Conservation (phyloP, 805 yeast species). For the Myxozyma mucilagina region DNA sequence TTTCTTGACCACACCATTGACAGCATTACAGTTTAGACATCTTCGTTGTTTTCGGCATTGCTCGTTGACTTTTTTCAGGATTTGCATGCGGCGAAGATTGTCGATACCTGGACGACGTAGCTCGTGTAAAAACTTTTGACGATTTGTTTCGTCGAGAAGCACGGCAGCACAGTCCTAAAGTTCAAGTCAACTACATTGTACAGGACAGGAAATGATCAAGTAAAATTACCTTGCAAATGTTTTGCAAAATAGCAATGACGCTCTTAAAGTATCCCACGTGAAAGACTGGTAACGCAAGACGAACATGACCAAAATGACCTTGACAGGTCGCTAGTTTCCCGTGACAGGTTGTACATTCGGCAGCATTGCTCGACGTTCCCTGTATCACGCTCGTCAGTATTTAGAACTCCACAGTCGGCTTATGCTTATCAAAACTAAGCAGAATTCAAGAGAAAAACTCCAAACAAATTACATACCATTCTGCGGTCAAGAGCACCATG, state of each 20-base stretch:
- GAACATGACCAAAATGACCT: constrained; percentile 96
- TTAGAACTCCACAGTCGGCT: neutral
- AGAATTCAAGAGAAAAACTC: too few species aligned
- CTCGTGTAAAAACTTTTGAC: constrained; percentile 70
- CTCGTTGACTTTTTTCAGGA: constrained; percentile 76
- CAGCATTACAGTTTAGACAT: constrained; percentile 80
- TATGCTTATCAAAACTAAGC: too few species aligned
- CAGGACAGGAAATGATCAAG: neutral
- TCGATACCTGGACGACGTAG: constrained; percentile 85
- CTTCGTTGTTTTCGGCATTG: constrained; percentile 95
- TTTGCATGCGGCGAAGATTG: constrained; percentile 87
- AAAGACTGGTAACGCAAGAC: constrained; percentile 91
- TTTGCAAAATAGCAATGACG: constrained; percentile 81
- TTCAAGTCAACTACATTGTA: neutral
- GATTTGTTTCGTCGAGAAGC: constrained; percentile 69
- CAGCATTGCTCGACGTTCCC: constrained; percentile 85
- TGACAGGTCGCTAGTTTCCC: constrained; percentile 93
- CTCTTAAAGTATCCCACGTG: constrained; percentile 97
- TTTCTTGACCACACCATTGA: constrained; percentile 96
- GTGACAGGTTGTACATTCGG: constrained; percentile 87
- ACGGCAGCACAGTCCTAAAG: constrained; percentile 66
- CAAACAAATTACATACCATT: constrained; percentile 49
- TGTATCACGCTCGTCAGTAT: neutral
- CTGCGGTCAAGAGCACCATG: constrained; percentile 87
- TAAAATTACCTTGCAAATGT: constrained; percentile 65